Evolutionary conservation across 139 green algal species (phyloP).

Genomic region (Medakamo hakoo): DNA sequence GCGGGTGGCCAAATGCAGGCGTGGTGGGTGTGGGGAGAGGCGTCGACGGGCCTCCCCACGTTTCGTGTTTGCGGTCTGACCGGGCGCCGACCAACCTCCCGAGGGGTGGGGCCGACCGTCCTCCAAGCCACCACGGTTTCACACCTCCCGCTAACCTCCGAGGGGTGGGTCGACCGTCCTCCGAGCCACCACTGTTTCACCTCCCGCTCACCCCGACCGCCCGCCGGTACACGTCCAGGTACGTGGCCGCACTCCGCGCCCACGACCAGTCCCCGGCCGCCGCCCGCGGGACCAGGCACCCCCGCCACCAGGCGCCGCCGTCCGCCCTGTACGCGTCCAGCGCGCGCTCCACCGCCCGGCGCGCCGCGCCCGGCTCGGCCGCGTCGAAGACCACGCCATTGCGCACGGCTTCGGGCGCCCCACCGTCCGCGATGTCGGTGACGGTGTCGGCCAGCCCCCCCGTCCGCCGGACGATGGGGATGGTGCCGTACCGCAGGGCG

Average conservation of each 20-base stretch:
- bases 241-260: not conserved
- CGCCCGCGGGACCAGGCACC: not conserved
- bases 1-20: too few species aligned
- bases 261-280: not conserved
- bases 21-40: too few species aligned
- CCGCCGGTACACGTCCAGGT: not conserved
- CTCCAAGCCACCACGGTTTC: too few species aligned
- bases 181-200: too few species aligned
- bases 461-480: conserved; percentile 53
- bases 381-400: conserved; percentile 83
- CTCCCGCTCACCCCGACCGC: not conserved
- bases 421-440: conserved; percentile 35
- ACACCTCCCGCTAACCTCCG: too few species aligned
- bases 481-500: conserved; percentile 54
- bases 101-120: too few species aligned
- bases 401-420: too few species aligned
- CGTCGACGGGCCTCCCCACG: too few species aligned
- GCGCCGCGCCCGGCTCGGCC: too few species aligned
- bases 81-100: too few species aligned
- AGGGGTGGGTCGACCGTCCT: too few species aligned
- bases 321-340: not conserved
- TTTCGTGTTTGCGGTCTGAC: too few species aligned
- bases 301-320: not conserved
- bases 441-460: conserved; percentile 78
- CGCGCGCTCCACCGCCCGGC: not conserved